Evolutionary conservation across 2,329 filamentous ascomycete species (phyloP).

Genomic region (Mollisiaceae sp.): DNA sequence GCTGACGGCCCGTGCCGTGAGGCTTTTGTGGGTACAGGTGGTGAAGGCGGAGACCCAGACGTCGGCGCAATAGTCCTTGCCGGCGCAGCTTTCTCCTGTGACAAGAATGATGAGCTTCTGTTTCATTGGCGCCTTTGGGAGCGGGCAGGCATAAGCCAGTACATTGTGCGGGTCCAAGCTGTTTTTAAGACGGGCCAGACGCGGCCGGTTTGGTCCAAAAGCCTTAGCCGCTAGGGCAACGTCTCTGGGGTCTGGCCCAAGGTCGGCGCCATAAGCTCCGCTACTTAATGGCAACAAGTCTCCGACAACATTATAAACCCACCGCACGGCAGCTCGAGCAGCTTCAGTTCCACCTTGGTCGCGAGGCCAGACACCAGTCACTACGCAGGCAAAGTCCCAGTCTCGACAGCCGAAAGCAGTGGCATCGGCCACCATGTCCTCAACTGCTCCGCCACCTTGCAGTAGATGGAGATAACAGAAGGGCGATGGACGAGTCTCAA

Average conservation of each 20-base stretch:
- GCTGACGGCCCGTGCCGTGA: constrained; percentile 52
- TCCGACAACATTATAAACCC: constrained; percentile 60
- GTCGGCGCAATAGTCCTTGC: constrained; percentile 65
- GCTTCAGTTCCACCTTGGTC: constrained; percentile 52
- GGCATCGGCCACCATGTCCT: constrained; percentile 48
- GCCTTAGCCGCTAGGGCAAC: constrained; percentile 54
- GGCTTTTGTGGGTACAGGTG: constrained; percentile 31
- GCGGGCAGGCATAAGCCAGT: constrained; percentile 60
- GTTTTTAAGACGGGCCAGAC: constrained; percentile 57
- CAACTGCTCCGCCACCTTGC: constrained; percentile 61
- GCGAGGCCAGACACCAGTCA: constrained; percentile 66
- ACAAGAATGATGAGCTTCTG: constrained; percentile 57
- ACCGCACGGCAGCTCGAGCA: constrained; percentile 49
- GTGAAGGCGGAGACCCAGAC: constrained; percentile 55
- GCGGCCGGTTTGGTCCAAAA: constrained; percentile 59
- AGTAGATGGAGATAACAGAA: constrained; percentile 67
- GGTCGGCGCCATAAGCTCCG: constrained; percentile 64
- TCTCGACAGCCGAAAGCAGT: constrained; percentile 67
- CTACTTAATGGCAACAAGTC: constrained; percentile 54
- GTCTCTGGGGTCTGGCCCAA: constrained; percentile 67
- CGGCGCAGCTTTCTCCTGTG: constrained; percentile 55
- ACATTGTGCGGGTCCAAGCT: constrained; percentile 55
- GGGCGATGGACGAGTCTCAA: constrained; percentile 44
- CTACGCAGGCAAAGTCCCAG: constrained; percentile 68
- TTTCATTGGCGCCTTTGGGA: constrained; percentile 46